Conservation (phyloP, 352 stramenopile species). For the Aphanomyces euteiches region DNA sequence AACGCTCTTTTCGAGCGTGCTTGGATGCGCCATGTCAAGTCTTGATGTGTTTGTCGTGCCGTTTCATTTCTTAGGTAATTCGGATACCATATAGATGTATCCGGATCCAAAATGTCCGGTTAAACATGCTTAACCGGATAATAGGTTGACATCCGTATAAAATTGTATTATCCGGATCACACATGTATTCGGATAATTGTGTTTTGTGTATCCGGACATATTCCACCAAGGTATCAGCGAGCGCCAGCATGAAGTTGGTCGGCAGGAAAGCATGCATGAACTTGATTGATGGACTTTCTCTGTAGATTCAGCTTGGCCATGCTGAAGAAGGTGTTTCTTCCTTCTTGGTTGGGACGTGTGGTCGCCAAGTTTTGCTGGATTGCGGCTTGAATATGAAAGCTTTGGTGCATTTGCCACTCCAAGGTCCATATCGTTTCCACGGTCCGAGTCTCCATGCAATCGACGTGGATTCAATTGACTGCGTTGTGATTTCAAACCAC, state of each 20-base stretch:
- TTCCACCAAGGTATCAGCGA: not conserved
- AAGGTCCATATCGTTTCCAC: slow-evolving; percentile 31
- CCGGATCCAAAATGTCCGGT: not conserved
- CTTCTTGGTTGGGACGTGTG: slow-evolving; percentile 66
- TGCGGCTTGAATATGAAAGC: slow-evolving; percentile 46
- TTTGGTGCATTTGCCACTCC: slow-evolving; percentile 10
- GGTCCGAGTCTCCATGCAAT: slow-evolving; percentile 37
- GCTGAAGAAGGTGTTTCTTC: slow-evolving; percentile 69
- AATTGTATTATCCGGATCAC: slow-evolving; percentile 7
- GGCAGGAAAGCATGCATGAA: not conserved
- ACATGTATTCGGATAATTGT: not conserved
- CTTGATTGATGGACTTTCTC: no score
- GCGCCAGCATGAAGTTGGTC: slow-evolving; percentile 28
- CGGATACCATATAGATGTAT: slow-evolving; percentile 2
- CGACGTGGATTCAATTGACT: slow-evolving; percentile 62
- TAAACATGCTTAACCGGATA: not conserved
- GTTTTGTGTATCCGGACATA: no score
- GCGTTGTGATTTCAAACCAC: slow-evolving; percentile 73
- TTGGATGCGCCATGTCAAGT: not conserved
- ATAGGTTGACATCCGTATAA: not conserved
- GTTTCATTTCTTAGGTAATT: not conserved
- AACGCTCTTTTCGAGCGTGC: slow-evolving; percentile 18
- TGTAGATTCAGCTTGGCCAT: slow-evolving; percentile 69
- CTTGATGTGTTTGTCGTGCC: not conserved
- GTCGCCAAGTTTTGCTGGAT: slow-evolving; percentile 78